phyloP scores from a whole-genome alignment of 768 basidiomycete genomes.

The Xerocomellus dryophilus region DNA sequence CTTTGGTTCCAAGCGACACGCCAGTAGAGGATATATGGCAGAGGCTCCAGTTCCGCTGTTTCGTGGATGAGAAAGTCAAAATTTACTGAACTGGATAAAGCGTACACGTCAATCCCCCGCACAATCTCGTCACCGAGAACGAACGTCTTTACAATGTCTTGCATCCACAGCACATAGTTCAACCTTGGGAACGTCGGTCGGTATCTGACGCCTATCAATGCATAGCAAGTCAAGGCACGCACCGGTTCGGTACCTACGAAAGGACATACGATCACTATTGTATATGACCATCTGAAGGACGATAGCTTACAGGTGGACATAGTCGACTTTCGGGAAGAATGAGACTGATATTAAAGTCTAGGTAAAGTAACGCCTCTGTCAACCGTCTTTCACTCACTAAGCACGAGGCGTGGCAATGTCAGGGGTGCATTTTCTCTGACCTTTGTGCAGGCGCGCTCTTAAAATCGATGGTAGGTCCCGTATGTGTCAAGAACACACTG shows the following conservation, averaged over 20 bases:
- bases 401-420: neutral
- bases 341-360: conserved; percentile 68
- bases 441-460: conserved; percentile 67
- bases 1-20: conserved; percentile 46
- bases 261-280: neutral
- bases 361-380: conserved; percentile 72
- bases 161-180: conserved; percentile 85
- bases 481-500: conserved; percentile 28
- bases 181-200: conserved; percentile 43
- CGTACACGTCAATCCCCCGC: conserved; percentile 73
- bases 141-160: conserved; percentile 55
- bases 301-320: conserved; percentile 74
- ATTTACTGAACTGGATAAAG: neutral
- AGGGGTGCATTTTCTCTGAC: conserved; percentile 34
- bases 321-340: conserved; percentile 66
- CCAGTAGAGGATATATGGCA: conserved; percentile 83
- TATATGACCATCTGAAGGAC: neutral
- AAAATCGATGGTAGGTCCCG: conserved; percentile 63
- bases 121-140: conserved; percentile 26
- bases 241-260: conserved; percentile 71
- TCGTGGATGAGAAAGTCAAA: neutral
- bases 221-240: neutral
- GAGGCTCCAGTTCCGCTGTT: conserved; percentile 86
- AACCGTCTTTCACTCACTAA: conserved; percentile 50
- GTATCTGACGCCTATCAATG: neutral